Percentiles rank a stretch among this genome's conserved stretches.
Conservation (phyloP, 1,284 basidiomycete species). For the Sporisorium reilianum region DNA sequence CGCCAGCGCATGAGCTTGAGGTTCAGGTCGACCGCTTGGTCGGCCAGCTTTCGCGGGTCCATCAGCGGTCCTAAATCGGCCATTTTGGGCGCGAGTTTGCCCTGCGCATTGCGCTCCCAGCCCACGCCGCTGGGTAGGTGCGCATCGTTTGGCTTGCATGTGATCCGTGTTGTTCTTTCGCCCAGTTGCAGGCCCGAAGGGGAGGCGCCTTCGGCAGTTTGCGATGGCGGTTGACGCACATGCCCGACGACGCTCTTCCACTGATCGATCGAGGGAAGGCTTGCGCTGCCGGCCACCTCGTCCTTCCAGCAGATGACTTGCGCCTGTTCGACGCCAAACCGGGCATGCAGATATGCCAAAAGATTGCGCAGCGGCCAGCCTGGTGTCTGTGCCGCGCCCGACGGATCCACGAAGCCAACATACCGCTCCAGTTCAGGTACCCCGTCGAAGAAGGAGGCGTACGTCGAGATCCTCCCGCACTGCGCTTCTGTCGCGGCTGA, state of each 20-base stretch:
- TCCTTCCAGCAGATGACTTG: slow-evolving; percentile 71
- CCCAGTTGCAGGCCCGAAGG: slow-evolving; percentile 1
- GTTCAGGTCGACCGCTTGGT: slow-evolving; percentile 96
- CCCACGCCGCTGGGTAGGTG: slow-evolving; percentile 79
- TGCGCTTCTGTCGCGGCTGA: neutral
- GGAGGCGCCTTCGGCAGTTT: neutral
- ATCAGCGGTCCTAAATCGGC: slow-evolving; percentile 95
- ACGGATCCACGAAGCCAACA: slow-evolving; percentile 83
- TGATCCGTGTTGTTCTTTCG: slow-evolving; percentile 13
- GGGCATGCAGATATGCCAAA: slow-evolving; percentile 75
- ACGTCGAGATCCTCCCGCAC: slow-evolving; percentile 31
- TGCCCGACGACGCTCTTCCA: slow-evolving; percentile 25
- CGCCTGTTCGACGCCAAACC: slow-evolving; percentile 70
- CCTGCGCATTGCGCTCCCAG: slow-evolving; percentile 91
- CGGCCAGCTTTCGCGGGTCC: slow-evolving; percentile 86
- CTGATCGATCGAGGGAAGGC: neutral
- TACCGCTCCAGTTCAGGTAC: slow-evolving; percentile 68
- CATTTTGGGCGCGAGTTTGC: slow-evolving; percentile 86
- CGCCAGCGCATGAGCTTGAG: slow-evolving; percentile 98
- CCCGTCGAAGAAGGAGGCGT: slow-evolving; percentile 72
- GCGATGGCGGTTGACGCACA: slow-evolving; percentile 17
- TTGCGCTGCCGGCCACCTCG: slow-evolving; percentile 9
- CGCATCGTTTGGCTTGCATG: slow-evolving; percentile 30
- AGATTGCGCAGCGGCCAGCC: slow-evolving; percentile 96
- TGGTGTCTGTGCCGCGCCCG: slow-evolving; percentile 79